phyloP scores from a whole-genome alignment of 345 rosid genomes.

The Populus davidiana region DNA sequence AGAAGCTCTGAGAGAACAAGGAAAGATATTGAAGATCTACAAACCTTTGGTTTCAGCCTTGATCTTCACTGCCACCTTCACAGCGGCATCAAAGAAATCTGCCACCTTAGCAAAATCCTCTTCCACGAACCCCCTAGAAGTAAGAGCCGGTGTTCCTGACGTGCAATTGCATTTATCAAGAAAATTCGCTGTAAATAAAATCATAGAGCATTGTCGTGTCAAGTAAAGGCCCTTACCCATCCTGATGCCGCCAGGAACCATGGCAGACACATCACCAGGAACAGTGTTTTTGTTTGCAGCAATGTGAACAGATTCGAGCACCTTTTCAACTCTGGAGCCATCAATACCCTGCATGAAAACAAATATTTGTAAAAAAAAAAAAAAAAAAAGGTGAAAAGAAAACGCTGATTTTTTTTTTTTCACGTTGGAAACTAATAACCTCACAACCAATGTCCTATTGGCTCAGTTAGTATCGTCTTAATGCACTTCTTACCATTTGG shows the following conservation, averaged over 20 bases:
- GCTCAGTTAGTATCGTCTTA: background rate
- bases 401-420: background rate
- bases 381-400: background rate
- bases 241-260: constrained; percentile 99
- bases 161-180: constrained; percentile 16
- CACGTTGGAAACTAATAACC: background rate
- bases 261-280: constrained; percentile 99
- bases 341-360: constrained; percentile 68
- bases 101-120: constrained; percentile 93
- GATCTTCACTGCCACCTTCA: constrained; percentile 73
- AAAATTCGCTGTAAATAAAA: background rate
- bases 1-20: background rate
- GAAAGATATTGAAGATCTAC: constrained; percentile 1
- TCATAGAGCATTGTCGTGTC: background rate
- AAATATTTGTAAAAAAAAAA: background rate
- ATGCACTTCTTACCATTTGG: background rate
- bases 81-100: constrained; percentile 78
- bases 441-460: background rate
- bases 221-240: constrained; percentile 62
- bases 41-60: constrained; percentile 84
- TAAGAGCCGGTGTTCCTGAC: constrained; percentile 94
- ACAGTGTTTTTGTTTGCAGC: constrained; percentile 99
- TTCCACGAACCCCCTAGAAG: constrained; percentile 89
- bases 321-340: constrained; percentile 97
- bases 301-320: constrained; percentile 94